Percentiles rank a stretch among this genome's conserved stretches.
phyloP scores from a whole-genome alignment of 352 stramenopile species.

The Phytophthora melonis region DNA sequence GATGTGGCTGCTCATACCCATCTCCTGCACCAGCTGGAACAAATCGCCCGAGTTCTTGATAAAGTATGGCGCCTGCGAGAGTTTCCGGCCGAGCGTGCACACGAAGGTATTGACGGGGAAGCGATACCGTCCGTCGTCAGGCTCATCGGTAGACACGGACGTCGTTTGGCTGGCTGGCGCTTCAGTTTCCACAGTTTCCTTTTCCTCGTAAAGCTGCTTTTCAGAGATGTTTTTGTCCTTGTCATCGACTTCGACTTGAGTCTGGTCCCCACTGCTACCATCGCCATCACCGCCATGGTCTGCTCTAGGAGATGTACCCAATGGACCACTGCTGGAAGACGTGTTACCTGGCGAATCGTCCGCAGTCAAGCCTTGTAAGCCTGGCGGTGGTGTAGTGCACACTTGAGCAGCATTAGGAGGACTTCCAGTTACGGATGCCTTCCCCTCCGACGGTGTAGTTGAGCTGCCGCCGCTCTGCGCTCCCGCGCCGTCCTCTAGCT shows the following conservation, averaged over 20 bases:
- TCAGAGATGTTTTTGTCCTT: slow-evolving; percentile 23
- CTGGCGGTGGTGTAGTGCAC: background rate
- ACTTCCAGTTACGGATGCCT: slow-evolving; percentile 8
- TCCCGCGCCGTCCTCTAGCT: slow-evolving; percentile 57
- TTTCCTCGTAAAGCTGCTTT: slow-evolving; percentile 14
- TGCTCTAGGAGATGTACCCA: background rate
- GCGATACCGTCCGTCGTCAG: slow-evolving; percentile 63
- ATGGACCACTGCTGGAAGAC: slow-evolving; percentile 20
- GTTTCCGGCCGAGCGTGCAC: slow-evolving; percentile 83
- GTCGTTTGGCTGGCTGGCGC: slow-evolving; percentile 30
- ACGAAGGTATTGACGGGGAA: slow-evolving; percentile 90
- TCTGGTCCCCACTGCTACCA: slow-evolving; percentile 15
- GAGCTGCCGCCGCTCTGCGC: slow-evolving; percentile 12
- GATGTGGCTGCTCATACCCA: slow-evolving; percentile 86
- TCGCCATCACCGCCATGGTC: slow-evolving; percentile 7
- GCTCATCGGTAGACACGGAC: slow-evolving; percentile 48
- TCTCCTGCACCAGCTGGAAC: slow-evolving; percentile 85
- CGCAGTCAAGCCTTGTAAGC: background rate
- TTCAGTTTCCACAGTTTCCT: slow-evolving; percentile 19
- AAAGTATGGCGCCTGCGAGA: slow-evolving; percentile 87
- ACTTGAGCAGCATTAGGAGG: background rate
- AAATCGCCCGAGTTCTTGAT: slow-evolving; percentile 90
- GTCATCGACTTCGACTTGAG: slow-evolving; percentile 19
- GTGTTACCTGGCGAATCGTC: background rate
- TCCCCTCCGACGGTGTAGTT: slow-evolving; percentile 17